These are phyloP conservation scores for Papilionanthe hybrid DNA, from an alignment of 116 monocot genomes.

Conservation along the genomic window DNA sequence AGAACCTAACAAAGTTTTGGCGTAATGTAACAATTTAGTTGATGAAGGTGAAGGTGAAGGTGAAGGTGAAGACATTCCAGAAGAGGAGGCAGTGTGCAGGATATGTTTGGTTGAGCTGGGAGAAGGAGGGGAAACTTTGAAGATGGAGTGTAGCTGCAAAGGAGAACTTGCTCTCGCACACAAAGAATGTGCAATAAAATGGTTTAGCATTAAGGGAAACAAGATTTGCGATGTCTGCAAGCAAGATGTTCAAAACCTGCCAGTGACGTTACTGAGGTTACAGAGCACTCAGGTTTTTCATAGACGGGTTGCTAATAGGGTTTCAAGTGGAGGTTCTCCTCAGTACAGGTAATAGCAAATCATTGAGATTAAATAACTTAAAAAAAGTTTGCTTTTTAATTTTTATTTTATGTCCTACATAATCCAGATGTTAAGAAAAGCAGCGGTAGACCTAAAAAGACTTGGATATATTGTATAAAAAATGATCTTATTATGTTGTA, in stretches of 20 bases:
- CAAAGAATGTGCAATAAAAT: conserved; percentile 66
- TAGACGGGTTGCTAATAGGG: conserved; percentile 18
- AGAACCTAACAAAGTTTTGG: neutral
- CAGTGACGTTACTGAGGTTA: conserved; percentile 56
- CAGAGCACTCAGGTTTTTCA: conserved; percentile 26
- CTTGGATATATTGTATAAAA: too few species aligned
- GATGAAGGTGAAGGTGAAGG: conserved; percentile 23
- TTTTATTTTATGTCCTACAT: too few species aligned
- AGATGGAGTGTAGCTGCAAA: conserved; percentile 77
- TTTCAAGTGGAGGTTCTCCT: conserved; percentile 23
- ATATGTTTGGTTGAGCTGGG: conserved; percentile 57
- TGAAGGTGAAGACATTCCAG: conserved; percentile 48
- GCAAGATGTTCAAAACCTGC: conserved; percentile 51
- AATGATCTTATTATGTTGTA: too few species aligned
- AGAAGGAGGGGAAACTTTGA: conserved; percentile 57
- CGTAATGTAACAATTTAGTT: conserved; percentile 6
- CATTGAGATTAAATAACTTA: neutral
- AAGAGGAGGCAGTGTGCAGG: conserved; percentile 67
- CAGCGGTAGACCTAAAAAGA: too few species aligned
- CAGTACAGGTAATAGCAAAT: conserved; percentile 26
- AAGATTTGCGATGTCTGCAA: conserved; percentile 63
- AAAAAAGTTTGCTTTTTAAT: neutral
- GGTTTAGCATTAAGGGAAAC: conserved; percentile 72
- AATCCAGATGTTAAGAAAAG: too few species aligned
- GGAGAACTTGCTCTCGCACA: conserved; percentile 71